phyloP scores from a whole-genome alignment of 805 yeast species.

The Candida corydali region DNA sequence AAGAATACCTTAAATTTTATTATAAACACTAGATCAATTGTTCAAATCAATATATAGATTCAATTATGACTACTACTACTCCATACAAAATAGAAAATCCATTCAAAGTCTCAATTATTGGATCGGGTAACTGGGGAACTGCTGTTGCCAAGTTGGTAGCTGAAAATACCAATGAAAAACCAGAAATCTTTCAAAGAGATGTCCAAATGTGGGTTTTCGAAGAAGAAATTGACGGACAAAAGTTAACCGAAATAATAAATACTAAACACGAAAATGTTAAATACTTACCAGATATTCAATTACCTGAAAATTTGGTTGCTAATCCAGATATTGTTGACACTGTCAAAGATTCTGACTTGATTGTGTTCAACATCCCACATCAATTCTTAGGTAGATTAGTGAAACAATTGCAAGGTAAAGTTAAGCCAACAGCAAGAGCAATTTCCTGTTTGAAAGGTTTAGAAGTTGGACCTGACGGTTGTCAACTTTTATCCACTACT shows the following conservation, averaged over 20 bases:
- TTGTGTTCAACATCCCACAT: conserved; percentile 95
- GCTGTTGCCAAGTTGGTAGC: conserved; percentile 95
- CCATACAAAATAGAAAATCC: conserved; percentile 32
- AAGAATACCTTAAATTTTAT: no score
- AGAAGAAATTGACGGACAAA: conserved; percentile 73
- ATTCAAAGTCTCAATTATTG: conserved; percentile 61
- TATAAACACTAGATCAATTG: no score
- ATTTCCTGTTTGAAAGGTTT: conserved; percentile 95
- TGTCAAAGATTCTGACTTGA: conserved; percentile 75
- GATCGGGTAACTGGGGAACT: conserved; percentile 98
- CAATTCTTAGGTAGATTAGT: conserved; percentile 84
- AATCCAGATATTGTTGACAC: conserved; percentile 78
- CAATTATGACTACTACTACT: conserved; percentile 11
- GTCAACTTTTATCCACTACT: conserved; percentile 74
- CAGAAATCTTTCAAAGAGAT: conserved; percentile 62
- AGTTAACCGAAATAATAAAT: conserved; percentile 88
- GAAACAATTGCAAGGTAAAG: conserved; percentile 70
- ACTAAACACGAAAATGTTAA: conserved; percentile 88
- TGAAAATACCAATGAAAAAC: conserved; percentile 74
- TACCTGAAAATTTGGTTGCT: conserved; percentile 85
- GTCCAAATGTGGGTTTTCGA: conserved; percentile 98
- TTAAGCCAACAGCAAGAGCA: conserved; percentile 71
- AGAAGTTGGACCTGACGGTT: conserved; percentile 81
- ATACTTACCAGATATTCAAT: conserved; percentile 82
- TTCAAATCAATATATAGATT: neutral